Evolutionary conservation across 441 rosid genomes (phyloP).

Genomic region (Viola pubescens): DNA sequence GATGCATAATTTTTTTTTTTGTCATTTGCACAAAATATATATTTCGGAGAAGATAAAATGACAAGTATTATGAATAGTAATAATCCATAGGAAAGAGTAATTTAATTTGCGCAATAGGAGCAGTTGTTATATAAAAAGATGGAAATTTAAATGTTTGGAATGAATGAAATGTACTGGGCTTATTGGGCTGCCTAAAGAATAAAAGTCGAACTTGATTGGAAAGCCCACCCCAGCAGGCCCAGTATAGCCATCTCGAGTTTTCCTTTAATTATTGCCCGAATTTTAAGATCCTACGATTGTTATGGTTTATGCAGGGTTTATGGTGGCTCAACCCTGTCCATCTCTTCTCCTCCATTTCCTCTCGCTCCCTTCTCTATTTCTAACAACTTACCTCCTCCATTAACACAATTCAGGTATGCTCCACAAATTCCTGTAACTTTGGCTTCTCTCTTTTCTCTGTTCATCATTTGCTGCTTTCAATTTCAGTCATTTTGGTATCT

Average conservation of each 20-base stretch:
- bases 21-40: too few relatives aligned
- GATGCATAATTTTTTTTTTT: too few relatives aligned
- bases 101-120: too few relatives aligned
- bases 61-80: too few relatives aligned
- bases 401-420: conserved; percentile 3
- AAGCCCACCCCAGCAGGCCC: neutral
- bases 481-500: neutral
- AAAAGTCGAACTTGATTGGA: too few relatives aligned
- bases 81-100: too few relatives aligned
- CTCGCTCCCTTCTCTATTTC: neutral
- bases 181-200: too few relatives aligned
- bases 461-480: neutral
- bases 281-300: conserved; percentile 27
- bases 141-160: too few relatives aligned
- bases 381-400: neutral
- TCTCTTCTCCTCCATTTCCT: conserved; percentile 14
- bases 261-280: conserved; percentile 48
- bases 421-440: neutral
- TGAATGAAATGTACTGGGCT: too few relatives aligned
- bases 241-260: conserved; percentile 44
- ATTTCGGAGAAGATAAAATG: too few relatives aligned
- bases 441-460: neutral
- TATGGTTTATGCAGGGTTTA: conserved; percentile 21
- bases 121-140: too few relatives aligned
- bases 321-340: conserved; percentile 10